Evolutionary conservation across 345 rosid species (phyloP), one percentile per base, ranked within the genome.

Genomic region (Abelmoschus esculentus): DNA sequence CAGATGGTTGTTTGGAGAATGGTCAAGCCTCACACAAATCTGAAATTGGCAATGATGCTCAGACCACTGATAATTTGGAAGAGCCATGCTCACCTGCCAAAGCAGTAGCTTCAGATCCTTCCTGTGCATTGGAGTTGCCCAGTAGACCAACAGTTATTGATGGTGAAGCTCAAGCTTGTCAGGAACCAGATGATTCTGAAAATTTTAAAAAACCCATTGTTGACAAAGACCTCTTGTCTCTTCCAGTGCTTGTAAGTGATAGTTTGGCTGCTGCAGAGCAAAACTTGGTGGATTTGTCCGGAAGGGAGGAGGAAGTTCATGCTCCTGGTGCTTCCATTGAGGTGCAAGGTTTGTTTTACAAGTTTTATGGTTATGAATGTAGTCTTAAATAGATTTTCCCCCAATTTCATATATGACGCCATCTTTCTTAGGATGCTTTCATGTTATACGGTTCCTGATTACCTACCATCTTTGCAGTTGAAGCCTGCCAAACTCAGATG

Each of bases 291-390:
- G 81, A 76, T 69, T 55, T 36, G 52, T 66, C 63, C 36, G 29
- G 29, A 58, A 73, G 72, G 67, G 70, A 75, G 70, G 76, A 71
- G 22, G 79, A 36, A 28, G 59, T 69, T 34, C 68, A 28, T 66
- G 38, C 63, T 59, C 72, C 57, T 76, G 81, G 68, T 61, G 76
- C 72, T 68, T 72, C 74, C 22, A 49, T 75, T 70, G 76, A 76
- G 78, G 77, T 76, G 72, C 83, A 81, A 86, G 89, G 89, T 86
- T 60, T 73, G 85, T 76, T 74, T 65, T 17, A 57, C 46, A 17
- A 59, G 76, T 76, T 71, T 61, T 40, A 54, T 65, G 55, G 50
- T 61, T 40, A 54, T 65, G 55, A 55, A 28, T 73, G 36, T 32
- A 29, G 7, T 62, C 73, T 22, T 22, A 22, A 22, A 22, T 22